Evolutionary conservation across 2,329 filamentous ascomycete genomes (phyloP), one percentile per base, ranked within the genome.

Genomic region (Phyllachora maydis): DNA sequence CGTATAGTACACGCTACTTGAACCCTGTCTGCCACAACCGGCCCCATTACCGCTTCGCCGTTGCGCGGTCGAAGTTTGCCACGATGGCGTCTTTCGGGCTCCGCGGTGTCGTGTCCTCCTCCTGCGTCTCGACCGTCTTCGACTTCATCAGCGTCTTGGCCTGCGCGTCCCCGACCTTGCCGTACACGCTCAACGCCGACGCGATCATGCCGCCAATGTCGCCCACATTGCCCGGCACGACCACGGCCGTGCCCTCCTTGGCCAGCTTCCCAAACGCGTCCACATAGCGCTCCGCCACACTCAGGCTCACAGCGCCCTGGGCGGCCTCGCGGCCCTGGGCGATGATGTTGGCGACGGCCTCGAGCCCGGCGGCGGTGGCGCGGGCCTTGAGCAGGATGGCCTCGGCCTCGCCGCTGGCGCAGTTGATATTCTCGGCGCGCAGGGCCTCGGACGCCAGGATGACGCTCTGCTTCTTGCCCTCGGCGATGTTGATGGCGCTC

Each of bases 161-260:
- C 49, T 92, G 81, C 1, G 72, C 66, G 39, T 85, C 67, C 36
- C 69, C 81, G 21, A 98, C 78, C 46, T 91, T 93, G 28, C 85
- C 81, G 46, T 92, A 98, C 11, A 98, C 83, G 26, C 82, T 76
- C 59, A 98, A 71, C 2, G 83, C 88, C 11, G 79, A 90, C 18
- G 88, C 83, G 46, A 98, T 95, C 83, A 98, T 92, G 35, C 79
- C 70, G 26, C 81, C 75, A 36, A 98, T 83, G 43, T 98, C 88
- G 30, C 88, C 88, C 18, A 98, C 81, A 41, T 98, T 95, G 8
- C 88, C 88, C 1, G 88, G 88, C 9, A 98, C 83, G 11, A 98
- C 81, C 14, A 98, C 75, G 4, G 82, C 78, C 4, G 88, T 98
- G 37, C 88, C 81, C 56, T 98, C 83, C 52, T 85, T 88, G 23